Evolutionary conservation across 176 grass and related monocot genomes (phyloP).

Genomic region (Carex myosuroides): DNA sequence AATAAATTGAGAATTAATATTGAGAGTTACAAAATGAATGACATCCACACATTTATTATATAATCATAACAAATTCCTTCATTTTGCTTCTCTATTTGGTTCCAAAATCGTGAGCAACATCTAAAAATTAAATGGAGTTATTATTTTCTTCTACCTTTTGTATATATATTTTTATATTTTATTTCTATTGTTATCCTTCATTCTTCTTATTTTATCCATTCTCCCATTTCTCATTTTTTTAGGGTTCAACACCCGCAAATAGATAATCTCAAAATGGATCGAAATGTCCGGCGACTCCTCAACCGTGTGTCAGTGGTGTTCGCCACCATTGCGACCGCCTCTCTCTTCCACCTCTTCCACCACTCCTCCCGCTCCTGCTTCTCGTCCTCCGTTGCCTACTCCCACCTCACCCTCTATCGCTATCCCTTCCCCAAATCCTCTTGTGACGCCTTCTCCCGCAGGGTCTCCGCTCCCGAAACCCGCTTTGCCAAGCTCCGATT

Average conservation of each 20-base stretch:
- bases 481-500: conserved; percentile 56
- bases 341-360: conserved; percentile 51
- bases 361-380: conserved; percentile 38
- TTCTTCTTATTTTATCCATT: no score
- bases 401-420: conserved; percentile 21
- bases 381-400: neutral
- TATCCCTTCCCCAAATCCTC: conserved; percentile 51
- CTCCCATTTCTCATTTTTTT: no score
- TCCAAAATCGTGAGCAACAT: no score
- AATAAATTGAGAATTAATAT: no score
- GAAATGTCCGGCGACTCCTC: conserved; percentile 58
- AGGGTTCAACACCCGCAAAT: neutral
- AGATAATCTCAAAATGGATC: conserved; percentile 31
- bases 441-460: conserved; percentile 60
- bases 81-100: no score
- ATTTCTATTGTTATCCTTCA: no score
- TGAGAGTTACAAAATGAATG: no score
- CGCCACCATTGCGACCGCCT: conserved; percentile 53
- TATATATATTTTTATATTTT: no score
- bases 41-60: no score
- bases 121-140: no score
- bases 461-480: conserved; percentile 38
- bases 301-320: conserved; percentile 61
- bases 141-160: no score
- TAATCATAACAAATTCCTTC: no score